Conservation (phyloP, 192 early-diverging fungal genomes). For the Spinellus fusiger region DNA sequence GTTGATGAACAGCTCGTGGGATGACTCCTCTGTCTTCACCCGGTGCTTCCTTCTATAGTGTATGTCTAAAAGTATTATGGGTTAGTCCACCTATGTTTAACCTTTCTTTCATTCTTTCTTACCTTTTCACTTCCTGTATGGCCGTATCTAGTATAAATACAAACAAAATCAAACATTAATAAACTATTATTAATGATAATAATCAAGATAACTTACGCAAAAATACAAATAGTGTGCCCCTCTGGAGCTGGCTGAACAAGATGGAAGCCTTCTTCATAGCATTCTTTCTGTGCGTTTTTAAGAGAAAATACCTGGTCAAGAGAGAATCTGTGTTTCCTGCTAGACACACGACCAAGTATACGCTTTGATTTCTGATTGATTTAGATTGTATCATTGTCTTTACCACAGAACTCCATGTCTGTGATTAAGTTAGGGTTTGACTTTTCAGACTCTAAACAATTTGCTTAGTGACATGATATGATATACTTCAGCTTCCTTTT, state of each 20-base stretch:
- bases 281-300: slow-evolving; percentile 57
- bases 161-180: not conserved
- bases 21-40: slow-evolving; percentile 78
- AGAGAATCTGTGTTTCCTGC: slow-evolving; percentile 67
- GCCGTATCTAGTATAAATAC: slow-evolving; percentile 46
- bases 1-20: too few relatives aligned
- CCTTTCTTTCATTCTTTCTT: too few relatives aligned
- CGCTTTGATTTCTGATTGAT: slow-evolving; percentile 48
- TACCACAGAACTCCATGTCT: slow-evolving; percentile 45
- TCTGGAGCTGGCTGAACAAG: slow-evolving; percentile 93
- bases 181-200: too few relatives aligned
- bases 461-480: not conserved
- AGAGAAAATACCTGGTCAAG: slow-evolving; percentile 86
- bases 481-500: too few relatives aligned
- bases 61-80: slow-evolving; percentile 39
- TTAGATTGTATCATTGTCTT: slow-evolving; percentile 70
- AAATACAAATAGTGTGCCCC: slow-evolving; percentile 96
- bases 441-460: not conserved
- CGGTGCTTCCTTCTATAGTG: slow-evolving; percentile 67
- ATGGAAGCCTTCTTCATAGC: slow-evolving; percentile 94
- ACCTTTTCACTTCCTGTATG: slow-evolving; percentile 92
- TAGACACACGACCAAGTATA: slow-evolving; percentile 19
- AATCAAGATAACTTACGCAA: slow-evolving; percentile 77
- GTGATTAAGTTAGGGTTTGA: not conserved
- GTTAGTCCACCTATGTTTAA: too few relatives aligned